Evolutionary conservation across 805 yeast species (phyloP).

Genomic region (Ogataea siamensis): DNA sequence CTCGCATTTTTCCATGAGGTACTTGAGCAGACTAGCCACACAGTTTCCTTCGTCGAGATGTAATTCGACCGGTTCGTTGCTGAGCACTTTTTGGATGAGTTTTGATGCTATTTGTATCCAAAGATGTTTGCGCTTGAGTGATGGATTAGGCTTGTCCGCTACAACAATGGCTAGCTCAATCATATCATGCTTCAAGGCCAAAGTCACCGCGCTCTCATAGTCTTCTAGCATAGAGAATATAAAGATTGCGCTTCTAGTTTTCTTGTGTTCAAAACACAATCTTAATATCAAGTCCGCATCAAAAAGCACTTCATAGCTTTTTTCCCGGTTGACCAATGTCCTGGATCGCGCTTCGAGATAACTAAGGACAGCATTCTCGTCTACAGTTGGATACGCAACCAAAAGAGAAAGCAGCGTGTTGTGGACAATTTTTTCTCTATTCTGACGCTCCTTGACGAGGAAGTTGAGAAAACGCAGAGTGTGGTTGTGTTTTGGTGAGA

Average conservation of each 20-base stretch:
- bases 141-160: slow-evolving; percentile 50
- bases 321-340: slow-evolving; percentile 13
- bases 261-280: slow-evolving; percentile 59
- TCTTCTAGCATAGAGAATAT: slow-evolving; percentile 67
- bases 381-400: slow-evolving; percentile 44
- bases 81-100: slow-evolving; percentile 38
- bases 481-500: slow-evolving; percentile 51
- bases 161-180: slow-evolving; percentile 56
- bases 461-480: slow-evolving; percentile 63
- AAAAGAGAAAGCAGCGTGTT: slow-evolving; percentile 70
- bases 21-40: slow-evolving; percentile 35
- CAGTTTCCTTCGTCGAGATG: slow-evolving; percentile 34
- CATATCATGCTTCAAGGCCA: slow-evolving; percentile 64
- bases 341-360: slow-evolving; percentile 42
- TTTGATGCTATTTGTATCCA: slow-evolving; percentile 68
- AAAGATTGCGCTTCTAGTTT: slow-evolving; percentile 64
- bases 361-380: slow-evolving; percentile 48
- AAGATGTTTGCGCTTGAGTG: slow-evolving; percentile 55
- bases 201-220: slow-evolving; percentile 75
- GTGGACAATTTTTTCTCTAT: slow-evolving; percentile 51
- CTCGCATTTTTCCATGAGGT: slow-evolving; percentile 43
- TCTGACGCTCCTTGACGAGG: slow-evolving; percentile 45
- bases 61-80: slow-evolving; percentile 26
- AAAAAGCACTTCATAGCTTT: slow-evolving; percentile 39
- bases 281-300: slow-evolving; percentile 77